Percentiles rank a stretch among this genome's conserved stretches.
Conservation (phyloP, 257 asterid species). For the Osmanthus fragrans region DNA sequence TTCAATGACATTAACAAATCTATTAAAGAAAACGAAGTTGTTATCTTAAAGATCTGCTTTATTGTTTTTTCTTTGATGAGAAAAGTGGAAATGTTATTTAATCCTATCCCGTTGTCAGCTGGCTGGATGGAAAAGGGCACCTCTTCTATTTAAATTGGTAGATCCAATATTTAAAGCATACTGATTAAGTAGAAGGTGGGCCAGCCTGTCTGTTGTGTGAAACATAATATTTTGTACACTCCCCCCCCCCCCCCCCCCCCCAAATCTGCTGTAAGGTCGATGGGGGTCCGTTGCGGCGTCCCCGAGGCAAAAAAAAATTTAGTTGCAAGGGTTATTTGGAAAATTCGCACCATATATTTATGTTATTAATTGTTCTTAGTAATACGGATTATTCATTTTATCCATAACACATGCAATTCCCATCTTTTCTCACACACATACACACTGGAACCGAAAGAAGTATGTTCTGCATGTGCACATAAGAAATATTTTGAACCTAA, state of each 20-base stretch:
- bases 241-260: too few species aligned
- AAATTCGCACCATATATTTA: too few species aligned
- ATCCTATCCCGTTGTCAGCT: neutral
- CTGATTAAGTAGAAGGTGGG: neutral
- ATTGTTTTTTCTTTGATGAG: neutral
- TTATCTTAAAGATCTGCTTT: neutral
- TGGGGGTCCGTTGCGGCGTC: too few species aligned
- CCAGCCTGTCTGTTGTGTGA: too few species aligned
- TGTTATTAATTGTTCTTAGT: too few species aligned
- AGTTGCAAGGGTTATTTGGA: too few species aligned
- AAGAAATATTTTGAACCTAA: neutral
- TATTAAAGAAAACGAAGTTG: neutral
- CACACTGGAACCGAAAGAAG: neutral
- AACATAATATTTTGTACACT: too few species aligned
- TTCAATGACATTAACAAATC: neutral
- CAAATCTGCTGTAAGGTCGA: too few species aligned
- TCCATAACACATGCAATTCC: neutral
- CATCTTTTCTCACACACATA: neutral
- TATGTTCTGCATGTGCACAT: neutral
- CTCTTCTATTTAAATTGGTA: neutral
- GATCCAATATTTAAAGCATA: neutral
- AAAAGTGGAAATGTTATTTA: neutral
- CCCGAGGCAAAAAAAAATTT: too few species aligned
- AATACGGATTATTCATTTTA: too few species aligned
- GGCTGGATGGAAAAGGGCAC: neutral